Evolutionary conservation across 2,329 filamentous ascomycete species (phyloP).

Genomic region (Colletotrichum tamarilloi): DNA sequence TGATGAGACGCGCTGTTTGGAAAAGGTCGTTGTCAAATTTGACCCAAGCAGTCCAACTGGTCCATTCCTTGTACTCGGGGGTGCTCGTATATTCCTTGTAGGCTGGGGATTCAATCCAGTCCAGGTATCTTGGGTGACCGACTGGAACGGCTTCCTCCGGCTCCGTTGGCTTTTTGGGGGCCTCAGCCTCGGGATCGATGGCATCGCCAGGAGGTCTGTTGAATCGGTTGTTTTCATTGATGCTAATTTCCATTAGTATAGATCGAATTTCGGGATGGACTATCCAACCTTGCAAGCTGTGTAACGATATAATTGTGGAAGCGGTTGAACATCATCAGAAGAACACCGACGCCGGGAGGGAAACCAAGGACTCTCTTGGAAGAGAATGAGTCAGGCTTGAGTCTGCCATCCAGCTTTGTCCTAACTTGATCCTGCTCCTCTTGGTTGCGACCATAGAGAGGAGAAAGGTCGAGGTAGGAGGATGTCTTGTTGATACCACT

Average conservation of each 20-base stretch:
- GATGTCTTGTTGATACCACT: conserved; percentile 48
- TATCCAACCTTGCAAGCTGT: conserved; percentile 34
- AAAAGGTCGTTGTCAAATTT: conserved; percentile 53
- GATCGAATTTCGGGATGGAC: conserved; percentile 24
- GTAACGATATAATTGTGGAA: conserved; percentile 41
- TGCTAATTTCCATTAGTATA: conserved; percentile 36
- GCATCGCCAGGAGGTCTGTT: conserved; percentile 32
- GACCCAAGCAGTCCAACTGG: conserved; percentile 41
- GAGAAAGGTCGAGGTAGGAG: conserved; percentile 59
- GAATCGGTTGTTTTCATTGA: conserved; percentile 56
- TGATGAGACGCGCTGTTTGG: conserved; percentile 55
- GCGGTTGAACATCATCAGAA: conserved; percentile 64
- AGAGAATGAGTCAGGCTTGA: conserved; percentile 66
- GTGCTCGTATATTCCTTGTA: not conserved
- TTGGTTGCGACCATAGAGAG: conserved; percentile 64
- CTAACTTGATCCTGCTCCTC: conserved; percentile 61
- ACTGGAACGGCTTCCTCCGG: not conserved
- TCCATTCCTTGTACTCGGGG: too few relatives aligned
- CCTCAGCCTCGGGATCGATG: not conserved
- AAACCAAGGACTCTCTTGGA: conserved; percentile 62
- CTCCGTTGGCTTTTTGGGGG: conserved; percentile 41
- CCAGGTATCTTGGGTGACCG: too few relatives aligned
- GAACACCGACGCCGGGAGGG: conserved; percentile 62
- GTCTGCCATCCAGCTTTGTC: conserved; percentile 59
- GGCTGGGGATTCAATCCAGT: not conserved